phyloP scores from a whole-genome alignment of 495 filamentous ascomycete species.

The Tuber melanosporum region DNA sequence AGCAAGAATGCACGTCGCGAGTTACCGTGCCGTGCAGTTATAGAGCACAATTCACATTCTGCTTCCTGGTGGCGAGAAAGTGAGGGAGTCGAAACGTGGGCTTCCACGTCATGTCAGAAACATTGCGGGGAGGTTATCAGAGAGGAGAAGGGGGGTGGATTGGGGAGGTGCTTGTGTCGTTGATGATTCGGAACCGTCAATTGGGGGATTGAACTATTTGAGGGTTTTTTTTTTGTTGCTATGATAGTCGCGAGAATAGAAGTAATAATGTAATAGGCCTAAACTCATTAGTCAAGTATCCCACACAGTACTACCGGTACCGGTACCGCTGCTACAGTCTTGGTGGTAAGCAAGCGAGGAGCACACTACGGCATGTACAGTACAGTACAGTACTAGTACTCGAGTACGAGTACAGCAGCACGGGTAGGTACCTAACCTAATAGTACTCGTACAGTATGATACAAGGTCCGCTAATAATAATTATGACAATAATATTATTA shows the following conservation, averaged over 20 bases:
- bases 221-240: not conserved
- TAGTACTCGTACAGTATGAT: too few species aligned
- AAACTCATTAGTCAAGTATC: not conserved
- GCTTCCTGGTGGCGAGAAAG: not conserved
- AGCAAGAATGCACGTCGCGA: not conserved
- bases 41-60: not conserved
- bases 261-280: not conserved
- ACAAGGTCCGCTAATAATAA: not conserved
- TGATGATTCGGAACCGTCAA: not conserved
- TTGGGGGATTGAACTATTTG: not conserved
- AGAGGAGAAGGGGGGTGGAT: not conserved
- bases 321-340: not conserved
- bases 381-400: too few species aligned
- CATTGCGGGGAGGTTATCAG: not conserved
- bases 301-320: not conserved
- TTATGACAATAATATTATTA: too few species aligned
- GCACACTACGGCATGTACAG: not conserved
- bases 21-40: not conserved
- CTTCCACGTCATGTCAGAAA: not conserved
- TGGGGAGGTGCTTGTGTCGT: not conserved
- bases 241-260: not conserved
- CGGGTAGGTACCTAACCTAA: not conserved
- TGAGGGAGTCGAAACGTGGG: conserved; percentile 1
- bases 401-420: not conserved
- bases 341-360: not conserved